phyloP scores from a whole-genome alignment of 108 stramenopile genomes.

The Nitzschia sp. region DNA sequence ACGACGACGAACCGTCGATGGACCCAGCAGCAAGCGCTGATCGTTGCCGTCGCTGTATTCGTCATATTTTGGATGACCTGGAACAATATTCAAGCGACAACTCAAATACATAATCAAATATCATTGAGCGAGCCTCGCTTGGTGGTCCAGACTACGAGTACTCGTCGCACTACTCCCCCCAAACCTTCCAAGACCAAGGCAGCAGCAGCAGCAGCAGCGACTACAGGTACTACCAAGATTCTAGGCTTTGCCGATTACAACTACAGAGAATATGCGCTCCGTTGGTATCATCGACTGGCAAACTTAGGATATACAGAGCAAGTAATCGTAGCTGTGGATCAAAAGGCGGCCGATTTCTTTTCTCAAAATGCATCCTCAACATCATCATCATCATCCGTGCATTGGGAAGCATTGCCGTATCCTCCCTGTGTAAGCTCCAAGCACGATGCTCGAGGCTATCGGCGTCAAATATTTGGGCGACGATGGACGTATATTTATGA shows the following conservation, averaged over 20 bases:
- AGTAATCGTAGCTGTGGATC: conserved; percentile 21
- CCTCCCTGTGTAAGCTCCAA: conserved; percentile 1
- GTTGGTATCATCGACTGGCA: conserved; percentile 48
- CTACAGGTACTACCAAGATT: too few relatives aligned
- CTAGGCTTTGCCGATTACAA: conserved; percentile 46
- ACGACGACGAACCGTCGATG: too few relatives aligned
- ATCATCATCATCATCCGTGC: background rate
- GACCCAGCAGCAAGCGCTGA: too few relatives aligned
- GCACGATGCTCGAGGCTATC: conserved; percentile 4
- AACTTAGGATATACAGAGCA: conserved; percentile 39
- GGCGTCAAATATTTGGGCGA: conserved; percentile 22
- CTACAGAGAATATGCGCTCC: conserved; percentile 35
- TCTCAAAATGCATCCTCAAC: background rate
- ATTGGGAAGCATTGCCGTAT: conserved; percentile 11
- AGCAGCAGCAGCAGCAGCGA: too few relatives aligned
- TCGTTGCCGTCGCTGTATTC: background rate
- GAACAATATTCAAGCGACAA: background rate
- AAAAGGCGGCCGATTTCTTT: conserved; percentile 14
- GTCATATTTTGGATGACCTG: background rate
- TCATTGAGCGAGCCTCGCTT: too few relatives aligned
- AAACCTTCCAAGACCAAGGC: background rate
- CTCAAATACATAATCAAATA: too few relatives aligned
- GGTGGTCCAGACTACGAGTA: background rate
- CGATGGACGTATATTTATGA: conserved; percentile 37
- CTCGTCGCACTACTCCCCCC: too few relatives aligned